Evolutionary conservation across 169 alveolate genomes (phyloP).

Genomic region (Theileria parva): DNA sequence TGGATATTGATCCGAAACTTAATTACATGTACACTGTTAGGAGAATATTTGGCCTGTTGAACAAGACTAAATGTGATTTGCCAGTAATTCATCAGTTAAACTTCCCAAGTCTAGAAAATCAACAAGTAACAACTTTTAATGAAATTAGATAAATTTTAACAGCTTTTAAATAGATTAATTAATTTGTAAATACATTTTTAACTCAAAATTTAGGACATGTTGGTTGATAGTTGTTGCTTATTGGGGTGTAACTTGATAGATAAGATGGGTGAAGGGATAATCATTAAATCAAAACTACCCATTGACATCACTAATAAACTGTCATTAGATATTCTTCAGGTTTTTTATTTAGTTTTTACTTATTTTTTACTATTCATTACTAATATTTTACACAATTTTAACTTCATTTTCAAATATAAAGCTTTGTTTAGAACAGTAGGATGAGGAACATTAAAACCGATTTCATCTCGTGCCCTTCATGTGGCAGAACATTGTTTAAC

Average conservation of each 20-base stretch:
- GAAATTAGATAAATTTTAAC: not conserved
- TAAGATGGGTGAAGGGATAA: conserved; percentile 62
- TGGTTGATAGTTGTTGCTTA: conserved; percentile 28
- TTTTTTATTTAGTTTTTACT: not conserved
- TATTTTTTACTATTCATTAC: not conserved
- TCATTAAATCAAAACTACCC: conserved; percentile 34
- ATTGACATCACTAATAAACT: conserved; percentile 42
- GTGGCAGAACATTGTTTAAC: conserved; percentile 86
- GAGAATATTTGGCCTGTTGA: conserved; percentile 41
- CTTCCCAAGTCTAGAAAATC: conserved; percentile 37
- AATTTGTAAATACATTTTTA: not conserved
- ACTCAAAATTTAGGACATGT: conserved; percentile 33
- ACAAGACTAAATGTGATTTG: conserved; percentile 29
- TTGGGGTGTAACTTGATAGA: conserved; percentile 46
- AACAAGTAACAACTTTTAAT: conserved; percentile 28
- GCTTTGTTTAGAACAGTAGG: conserved; percentile 74
- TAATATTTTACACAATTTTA: not conserved
- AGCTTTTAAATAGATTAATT: not conserved
- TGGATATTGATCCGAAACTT: conserved; percentile 42
- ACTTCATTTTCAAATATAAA: not conserved
- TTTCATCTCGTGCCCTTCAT: conserved; percentile 87
- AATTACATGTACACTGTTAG: conserved; percentile 47
- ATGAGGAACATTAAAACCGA: conserved; percentile 84
- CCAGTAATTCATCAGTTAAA: conserved; percentile 57
- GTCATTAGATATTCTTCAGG: conserved; percentile 54